phyloP scores from a whole-genome alignment of 2,329 filamentous ascomycete genomes.

The Scopulariopsis brevicaulis region DNA sequence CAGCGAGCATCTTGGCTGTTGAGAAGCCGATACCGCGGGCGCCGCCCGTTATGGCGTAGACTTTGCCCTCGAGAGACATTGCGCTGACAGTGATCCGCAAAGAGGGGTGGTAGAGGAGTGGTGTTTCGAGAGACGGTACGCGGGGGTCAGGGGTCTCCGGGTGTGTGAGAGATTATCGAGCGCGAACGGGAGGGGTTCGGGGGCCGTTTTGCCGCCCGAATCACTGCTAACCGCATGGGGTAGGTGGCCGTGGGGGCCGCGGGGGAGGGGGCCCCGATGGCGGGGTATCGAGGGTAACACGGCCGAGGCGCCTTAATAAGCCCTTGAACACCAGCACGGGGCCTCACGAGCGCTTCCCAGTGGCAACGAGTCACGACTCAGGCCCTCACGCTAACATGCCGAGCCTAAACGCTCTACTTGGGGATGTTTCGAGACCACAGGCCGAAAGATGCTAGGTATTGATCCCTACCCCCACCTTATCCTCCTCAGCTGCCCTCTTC shows the following conservation, averaged over 20 bases:
- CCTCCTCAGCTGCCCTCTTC: too few relatives aligned
- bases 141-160: not conserved
- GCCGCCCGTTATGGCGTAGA: conserved; percentile 28
- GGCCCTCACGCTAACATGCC: too few relatives aligned
- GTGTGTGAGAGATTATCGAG: not conserved
- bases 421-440: too few relatives aligned
- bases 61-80: conserved; percentile 15
- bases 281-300: not conserved
- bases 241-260: not conserved
- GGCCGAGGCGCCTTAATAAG: not conserved
- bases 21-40: conserved; percentile 31
- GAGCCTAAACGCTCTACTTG: too few relatives aligned
- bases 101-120: not conserved
- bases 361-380: too few relatives aligned
- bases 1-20: conserved; percentile 22
- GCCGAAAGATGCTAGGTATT: too few relatives aligned
- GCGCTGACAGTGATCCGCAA: not conserved
- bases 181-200: not conserved
- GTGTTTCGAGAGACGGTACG: not conserved
- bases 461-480: too few relatives aligned
- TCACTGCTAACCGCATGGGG: not conserved
- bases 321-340: too few relatives aligned
- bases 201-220: not conserved
- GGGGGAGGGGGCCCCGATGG: not conserved
- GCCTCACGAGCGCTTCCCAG: too few relatives aligned